Conservation (phyloP, 73 alveolate species). For the Uronychia binucleata region DNA sequence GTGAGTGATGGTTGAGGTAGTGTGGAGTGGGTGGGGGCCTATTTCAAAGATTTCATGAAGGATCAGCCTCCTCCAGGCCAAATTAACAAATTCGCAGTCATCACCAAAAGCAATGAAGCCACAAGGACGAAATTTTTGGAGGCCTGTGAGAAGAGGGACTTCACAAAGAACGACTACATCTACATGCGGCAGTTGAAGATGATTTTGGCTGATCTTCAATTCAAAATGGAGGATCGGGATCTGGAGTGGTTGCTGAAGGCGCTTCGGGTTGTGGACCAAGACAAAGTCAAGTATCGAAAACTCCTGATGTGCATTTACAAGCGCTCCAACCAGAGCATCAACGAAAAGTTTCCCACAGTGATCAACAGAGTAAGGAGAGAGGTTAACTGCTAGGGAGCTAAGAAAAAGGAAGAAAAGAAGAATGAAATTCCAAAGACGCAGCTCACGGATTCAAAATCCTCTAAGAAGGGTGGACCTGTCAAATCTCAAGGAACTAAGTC, state of each 20-base stretch:
- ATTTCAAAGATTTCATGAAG: neutral
- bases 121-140: neutral
- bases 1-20: no score
- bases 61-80: neutral
- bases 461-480: neutral
- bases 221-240: neutral
- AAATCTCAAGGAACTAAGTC: neutral
- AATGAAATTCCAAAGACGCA: neutral
- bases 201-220: neutral
- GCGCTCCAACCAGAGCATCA: neutral
- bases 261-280: neutral
- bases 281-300: constrained; percentile 1
- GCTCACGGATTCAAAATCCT: neutral
- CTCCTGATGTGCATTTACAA: neutral
- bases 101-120: neutral
- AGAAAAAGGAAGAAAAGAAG: neutral
- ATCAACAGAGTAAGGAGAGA: constrained; percentile 9
- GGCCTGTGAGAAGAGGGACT: neutral
- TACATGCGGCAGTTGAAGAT: neutral
- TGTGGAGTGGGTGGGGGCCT: neutral
- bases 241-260: neutral
- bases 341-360: neutral
- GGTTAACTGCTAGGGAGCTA: neutral
- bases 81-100: neutral
- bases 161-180: neutral